These are phyloP conservation scores for Bruguiera gymnorhiza DNA, from an alignment of 345 rosid genomes.

Conservation along the genomic window DNA sequence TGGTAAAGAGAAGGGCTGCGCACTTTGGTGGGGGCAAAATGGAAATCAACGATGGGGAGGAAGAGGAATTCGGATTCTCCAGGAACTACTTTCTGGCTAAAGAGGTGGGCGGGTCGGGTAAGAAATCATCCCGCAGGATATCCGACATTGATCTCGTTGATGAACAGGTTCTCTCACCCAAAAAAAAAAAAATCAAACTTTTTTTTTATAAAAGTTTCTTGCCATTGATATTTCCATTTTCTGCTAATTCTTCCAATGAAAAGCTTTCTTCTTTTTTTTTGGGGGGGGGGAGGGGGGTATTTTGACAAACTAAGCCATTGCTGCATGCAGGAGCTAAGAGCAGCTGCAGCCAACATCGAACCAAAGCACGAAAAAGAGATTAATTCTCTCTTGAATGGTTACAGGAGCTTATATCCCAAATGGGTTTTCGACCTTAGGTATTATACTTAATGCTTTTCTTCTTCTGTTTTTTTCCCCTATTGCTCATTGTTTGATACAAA, in stretches of 20 bases:
- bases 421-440: slow-evolving; percentile 82
- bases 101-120: slow-evolving; percentile 55
- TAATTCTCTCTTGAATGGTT: slow-evolving; percentile 44
- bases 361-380: slow-evolving; percentile 69
- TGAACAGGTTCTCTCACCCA: slow-evolving; percentile 55
- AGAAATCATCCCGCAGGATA: slow-evolving; percentile 58
- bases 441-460: not conserved
- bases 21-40: not conserved
- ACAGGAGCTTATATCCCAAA: slow-evolving; percentile 56
- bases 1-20: no score
- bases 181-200: not conserved
- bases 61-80: slow-evolving; percentile 77
- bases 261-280: not conserved
- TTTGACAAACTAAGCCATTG: no score
- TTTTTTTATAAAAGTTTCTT: no score
- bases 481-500: not conserved
- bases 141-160: slow-evolving; percentile 72
- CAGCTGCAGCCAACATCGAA: slow-evolving; percentile 44
- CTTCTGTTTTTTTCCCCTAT: not conserved
- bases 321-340: slow-evolving; percentile 59
- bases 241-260: not conserved
- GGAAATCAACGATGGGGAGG: slow-evolving; percentile 54
- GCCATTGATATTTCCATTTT: not conserved
- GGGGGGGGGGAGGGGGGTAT: not conserved
- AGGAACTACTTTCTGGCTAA: slow-evolving; percentile 90